These are phyloP conservation scores for Phanerochaete carnosa DNA, from an alignment of 768 basidiomycete species.

Conservation along the genomic window DNA sequence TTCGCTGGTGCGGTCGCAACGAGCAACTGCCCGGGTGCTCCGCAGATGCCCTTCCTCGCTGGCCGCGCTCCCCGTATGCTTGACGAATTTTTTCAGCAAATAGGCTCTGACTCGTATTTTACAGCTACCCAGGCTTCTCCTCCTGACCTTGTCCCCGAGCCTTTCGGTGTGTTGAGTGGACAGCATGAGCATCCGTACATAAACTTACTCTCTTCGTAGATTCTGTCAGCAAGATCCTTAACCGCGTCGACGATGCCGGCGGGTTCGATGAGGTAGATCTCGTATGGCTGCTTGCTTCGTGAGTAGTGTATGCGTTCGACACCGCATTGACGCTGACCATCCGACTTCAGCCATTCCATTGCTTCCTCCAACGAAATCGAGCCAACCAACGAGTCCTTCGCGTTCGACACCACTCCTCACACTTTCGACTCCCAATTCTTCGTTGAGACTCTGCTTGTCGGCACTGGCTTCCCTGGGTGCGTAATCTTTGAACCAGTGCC, in stretches of 20 bases:
- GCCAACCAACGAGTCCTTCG: neutral
- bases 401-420: slow-evolving; percentile 15
- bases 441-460: slow-evolving; percentile 11
- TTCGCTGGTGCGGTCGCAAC: slow-evolving; percentile 26
- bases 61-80: neutral
- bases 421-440: slow-evolving; percentile 15
- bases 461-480: slow-evolving; percentile 26
- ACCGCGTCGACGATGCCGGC: slow-evolving; percentile 17
- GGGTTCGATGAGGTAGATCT: slow-evolving; percentile 22
- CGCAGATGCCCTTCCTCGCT: slow-evolving; percentile 20
- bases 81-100: neutral
- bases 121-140: slow-evolving; percentile 4
- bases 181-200: neutral
- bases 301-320: neutral
- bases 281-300: slow-evolving; percentile 20
- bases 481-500: neutral
- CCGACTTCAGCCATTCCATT: slow-evolving; percentile 14
- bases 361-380: slow-evolving; percentile 22
- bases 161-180: slow-evolving; percentile 3
- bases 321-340: neutral
- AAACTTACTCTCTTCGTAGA: neutral
- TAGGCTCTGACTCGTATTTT: neutral
- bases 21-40: slow-evolving; percentile 28
- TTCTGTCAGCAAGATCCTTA: slow-evolving; percentile 18
- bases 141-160: slow-evolving; percentile 15